Conservation (phyloP, 1,284 basidiomycete genomes). For the Rhodotorula sp. region DNA sequence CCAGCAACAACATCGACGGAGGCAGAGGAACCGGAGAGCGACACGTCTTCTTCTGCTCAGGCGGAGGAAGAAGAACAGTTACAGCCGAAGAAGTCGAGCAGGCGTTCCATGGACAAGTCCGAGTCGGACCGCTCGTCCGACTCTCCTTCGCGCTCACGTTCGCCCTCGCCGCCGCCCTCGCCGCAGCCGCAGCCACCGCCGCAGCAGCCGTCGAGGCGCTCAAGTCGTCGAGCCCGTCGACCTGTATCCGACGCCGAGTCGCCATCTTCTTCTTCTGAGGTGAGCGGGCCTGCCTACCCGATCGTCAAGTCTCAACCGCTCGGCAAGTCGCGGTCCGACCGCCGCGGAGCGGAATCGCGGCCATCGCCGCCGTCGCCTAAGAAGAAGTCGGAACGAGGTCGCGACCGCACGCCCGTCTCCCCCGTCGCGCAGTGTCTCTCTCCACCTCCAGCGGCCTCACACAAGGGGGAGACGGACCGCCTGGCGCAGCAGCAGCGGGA, state of each 20-base stretch:
- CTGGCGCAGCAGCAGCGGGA: neutral
- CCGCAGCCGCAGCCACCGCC: no score
- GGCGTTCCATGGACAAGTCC: no score
- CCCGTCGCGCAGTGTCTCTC: neutral
- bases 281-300: constrained; percentile 4
- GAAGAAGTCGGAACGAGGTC: neutral
- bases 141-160: no score
- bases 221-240: no score
- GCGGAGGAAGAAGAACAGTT: constrained; percentile 1
- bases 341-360: neutral
- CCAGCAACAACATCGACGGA: neutral
- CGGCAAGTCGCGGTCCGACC: neutral
- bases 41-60: neutral
- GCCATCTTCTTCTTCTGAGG: no score
- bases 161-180: no score
- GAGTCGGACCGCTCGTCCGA: no score
- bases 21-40: neutral
- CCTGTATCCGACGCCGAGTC: no score
- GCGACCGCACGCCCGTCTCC: no score
- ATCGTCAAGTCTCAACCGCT: constrained; percentile 27
- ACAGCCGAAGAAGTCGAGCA: neutral
- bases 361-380: neutral
- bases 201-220: no score
- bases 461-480: neutral
- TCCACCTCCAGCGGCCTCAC: neutral